Percentiles rank a stretch among this genome's conserved stretches.
Conservation (phyloP, 2,329 filamentous ascomycete species). For the Nothopassalora personata region DNA sequence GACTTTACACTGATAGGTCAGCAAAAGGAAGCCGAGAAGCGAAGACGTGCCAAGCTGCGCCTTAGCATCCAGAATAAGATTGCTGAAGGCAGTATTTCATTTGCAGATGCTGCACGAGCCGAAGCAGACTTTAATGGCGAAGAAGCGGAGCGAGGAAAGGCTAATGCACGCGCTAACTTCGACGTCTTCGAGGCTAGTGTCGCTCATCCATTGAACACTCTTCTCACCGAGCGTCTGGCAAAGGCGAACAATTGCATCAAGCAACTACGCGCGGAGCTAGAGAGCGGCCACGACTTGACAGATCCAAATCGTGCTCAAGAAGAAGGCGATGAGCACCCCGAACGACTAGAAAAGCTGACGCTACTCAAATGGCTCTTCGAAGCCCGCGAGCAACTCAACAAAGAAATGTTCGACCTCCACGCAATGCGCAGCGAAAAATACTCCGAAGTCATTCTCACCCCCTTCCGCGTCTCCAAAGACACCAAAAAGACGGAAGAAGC, state of each 20-base stretch:
- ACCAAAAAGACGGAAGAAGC: conserved; percentile 74
- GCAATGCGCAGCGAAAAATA: conserved; percentile 78
- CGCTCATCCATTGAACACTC: conserved; percentile 74
- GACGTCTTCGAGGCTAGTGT: conserved; percentile 79
- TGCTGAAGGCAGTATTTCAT: conserved; percentile 69
- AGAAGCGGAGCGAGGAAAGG: conserved; percentile 66
- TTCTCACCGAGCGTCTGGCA: conserved; percentile 69
- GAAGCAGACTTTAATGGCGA: conserved; percentile 67
- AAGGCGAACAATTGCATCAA: conserved; percentile 73
- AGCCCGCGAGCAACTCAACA: conserved; percentile 79
- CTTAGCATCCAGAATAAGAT: conserved; percentile 71
- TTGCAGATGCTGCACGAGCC: conserved; percentile 70
- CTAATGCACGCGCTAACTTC: conserved; percentile 72
- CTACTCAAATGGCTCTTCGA: conserved; percentile 97
- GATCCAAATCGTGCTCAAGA: conserved; percentile 83
- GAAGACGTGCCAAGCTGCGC: conserved; percentile 28
- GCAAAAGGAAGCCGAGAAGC: conserved; percentile 25
- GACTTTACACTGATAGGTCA: conserved; percentile 43
- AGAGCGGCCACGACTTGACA: conserved; percentile 61
- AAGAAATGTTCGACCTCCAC: conserved; percentile 77
- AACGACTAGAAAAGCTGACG: conserved; percentile 88
- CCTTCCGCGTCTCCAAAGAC: conserved; percentile 69
- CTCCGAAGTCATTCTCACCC: conserved; percentile 73
- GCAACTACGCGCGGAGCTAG: conserved; percentile 65
- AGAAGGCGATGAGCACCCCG: conserved; percentile 90